phyloP scores from a whole-genome alignment of 352 stramenopile species.

The Aphanomyces invadans region DNA sequence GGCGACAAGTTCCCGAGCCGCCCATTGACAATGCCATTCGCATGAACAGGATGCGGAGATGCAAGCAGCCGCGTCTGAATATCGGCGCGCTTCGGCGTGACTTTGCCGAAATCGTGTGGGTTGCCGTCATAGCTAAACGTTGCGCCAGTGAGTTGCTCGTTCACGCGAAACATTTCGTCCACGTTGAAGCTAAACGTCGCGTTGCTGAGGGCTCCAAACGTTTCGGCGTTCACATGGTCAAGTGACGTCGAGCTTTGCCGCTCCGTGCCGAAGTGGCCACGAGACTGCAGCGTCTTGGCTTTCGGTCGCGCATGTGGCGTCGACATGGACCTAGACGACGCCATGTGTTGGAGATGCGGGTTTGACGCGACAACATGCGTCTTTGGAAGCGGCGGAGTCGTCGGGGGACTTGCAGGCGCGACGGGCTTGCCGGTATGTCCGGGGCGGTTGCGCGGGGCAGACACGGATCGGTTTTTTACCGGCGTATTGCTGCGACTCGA shows the following conservation, averaged over 20 bases:
- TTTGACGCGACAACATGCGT: background rate
- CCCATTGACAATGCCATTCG: too few relatives aligned
- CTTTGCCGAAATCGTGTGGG: constrained; percentile 89
- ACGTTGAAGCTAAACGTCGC: constrained; percentile 82
- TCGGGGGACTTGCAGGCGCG: too few relatives aligned
- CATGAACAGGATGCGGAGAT: too few relatives aligned
- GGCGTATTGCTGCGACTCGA: constrained; percentile 29
- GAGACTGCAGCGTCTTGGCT: too few relatives aligned
- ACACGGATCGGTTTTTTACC: constrained; percentile 54
- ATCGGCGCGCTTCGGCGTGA: constrained; percentile 9
- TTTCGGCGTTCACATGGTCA: constrained; percentile 84
- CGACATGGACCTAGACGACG: constrained; percentile 54
- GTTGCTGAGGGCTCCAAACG: constrained; percentile 69
- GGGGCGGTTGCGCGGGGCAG: constrained; percentile 64
- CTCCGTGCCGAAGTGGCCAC: constrained; percentile 79
- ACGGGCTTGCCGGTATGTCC: constrained; percentile 26
- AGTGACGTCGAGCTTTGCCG: constrained; percentile 67
- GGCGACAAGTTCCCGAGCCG: background rate
- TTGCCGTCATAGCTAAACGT: constrained; percentile 95
- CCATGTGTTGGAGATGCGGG: constrained; percentile 23
- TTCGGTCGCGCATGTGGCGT: constrained; percentile 54
- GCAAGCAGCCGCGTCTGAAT: background rate
- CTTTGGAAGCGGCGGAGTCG: background rate
- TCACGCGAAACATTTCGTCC: constrained; percentile 94
- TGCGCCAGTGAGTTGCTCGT: constrained; percentile 85